Conservation (phyloP, 257 asterid genomes). For the Schizonepeta tenuifolia region DNA sequence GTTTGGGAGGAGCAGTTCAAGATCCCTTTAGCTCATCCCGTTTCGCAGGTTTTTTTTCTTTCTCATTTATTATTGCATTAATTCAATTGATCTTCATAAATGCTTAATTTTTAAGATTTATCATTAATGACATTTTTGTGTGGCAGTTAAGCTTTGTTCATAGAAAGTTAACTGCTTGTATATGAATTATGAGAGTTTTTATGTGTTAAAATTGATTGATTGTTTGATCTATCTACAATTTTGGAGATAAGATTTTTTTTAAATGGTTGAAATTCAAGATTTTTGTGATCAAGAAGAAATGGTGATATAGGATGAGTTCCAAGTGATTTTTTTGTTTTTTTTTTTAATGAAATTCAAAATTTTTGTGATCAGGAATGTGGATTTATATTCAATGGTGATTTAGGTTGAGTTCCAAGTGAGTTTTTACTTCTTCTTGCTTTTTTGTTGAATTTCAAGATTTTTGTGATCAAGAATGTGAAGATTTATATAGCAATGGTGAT, state of each 20-base stretch:
- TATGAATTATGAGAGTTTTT: neutral
- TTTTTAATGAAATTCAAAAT: too few relatives aligned
- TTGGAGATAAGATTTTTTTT: neutral
- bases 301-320: neutral
- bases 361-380: neutral
- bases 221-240: neutral
- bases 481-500: neutral
- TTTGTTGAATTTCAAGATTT: too few relatives aligned
- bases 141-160: neutral
- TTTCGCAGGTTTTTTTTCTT: constrained; percentile 45
- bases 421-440: too few relatives aligned
- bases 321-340: too few relatives aligned
- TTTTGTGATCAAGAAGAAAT: neutral
- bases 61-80: neutral
- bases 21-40: constrained; percentile 88
- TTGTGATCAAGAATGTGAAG: neutral
- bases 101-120: neutral
- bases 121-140: too few relatives aligned
- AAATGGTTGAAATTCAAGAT: too few relatives aligned
- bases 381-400: too few relatives aligned
- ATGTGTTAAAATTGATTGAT: neutral
- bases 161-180: neutral
- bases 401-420: too few relatives aligned
- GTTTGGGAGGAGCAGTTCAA: constrained; percentile 82
- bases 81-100: neutral